Evolutionary conservation across 768 basidiomycete genomes (phyloP), one percentile per base, ranked within the genome.

Genomic region (Pleurotus pulmonarius): DNA sequence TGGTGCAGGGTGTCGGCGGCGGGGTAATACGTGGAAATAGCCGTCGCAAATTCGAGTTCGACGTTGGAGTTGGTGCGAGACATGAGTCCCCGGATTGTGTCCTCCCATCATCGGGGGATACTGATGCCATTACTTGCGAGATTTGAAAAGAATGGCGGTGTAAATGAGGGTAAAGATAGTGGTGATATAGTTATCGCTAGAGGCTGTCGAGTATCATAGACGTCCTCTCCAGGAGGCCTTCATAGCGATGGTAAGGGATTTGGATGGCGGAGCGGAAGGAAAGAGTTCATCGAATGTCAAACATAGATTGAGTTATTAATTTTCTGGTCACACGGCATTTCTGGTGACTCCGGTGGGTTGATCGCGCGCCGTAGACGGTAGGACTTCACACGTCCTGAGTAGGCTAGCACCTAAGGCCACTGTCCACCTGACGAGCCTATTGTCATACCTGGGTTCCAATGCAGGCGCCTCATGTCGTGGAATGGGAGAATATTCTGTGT

Each of bases 21-120:
- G 70, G 66, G 29, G 73, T 75, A 40, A 62, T 58, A 43, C 68
- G 71, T 58, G 74, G 71, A 37, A 67, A 67, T 20, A 71, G 63
- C 55, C 61, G 48, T 16, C 52, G 58, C 56, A 54, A 38, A 55
- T 64, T 53, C 20, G 56, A 60, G 58, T 59, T 57, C 41, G 60
- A 46, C 39, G 64, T 60, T 40, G 67, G 61, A 22, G 53, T 41
- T 52, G 61, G 58, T 34, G 56, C 55, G 37, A 54, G 60, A 40
- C 44, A 52, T 45, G 45, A 60, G 59, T 51, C 49, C 24, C 26
- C 29, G 22, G 29, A 16, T 38, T 13, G 51, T 15, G 15, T 53
- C 39, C 40, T 52, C 5, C 51, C 51, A 40, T 22, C 39, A 39
- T 53, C 22, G n/a, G 26, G 16, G 15, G 51, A 29, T 20, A 41